phyloP scores from a whole-genome alignment of 164 flowering plant species.

The Annona cherimola region DNA sequence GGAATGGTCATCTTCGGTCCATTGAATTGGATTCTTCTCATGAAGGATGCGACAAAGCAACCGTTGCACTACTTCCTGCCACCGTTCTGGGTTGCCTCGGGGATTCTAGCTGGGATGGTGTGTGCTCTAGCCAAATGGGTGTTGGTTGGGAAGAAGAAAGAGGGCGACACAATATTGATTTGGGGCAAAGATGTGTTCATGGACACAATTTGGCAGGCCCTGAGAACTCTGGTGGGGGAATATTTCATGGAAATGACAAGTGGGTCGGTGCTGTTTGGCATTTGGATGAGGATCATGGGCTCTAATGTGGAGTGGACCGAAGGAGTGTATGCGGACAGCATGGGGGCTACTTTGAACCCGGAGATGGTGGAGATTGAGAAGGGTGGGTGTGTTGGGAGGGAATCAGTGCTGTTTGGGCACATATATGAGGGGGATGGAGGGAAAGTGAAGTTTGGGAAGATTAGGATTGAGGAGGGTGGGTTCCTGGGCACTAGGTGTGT shows the following conservation, averaged over 20 bases:
- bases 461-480: constrained; percentile 55
- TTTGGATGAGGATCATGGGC: constrained; percentile 73
- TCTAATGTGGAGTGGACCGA: constrained; percentile 37
- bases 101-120: constrained; percentile 34
- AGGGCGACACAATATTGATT: constrained; percentile 38
- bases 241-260: constrained; percentile 68
- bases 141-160: constrained; percentile 56
- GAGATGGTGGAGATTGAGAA: constrained; percentile 71
- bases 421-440: constrained; percentile 76
- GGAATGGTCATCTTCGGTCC: constrained; percentile 44
- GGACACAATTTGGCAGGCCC: constrained; percentile 79
- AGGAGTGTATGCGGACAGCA: constrained; percentile 57
- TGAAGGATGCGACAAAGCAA: constrained; percentile 25
- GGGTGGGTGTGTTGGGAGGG: constrained; percentile 64
- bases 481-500: constrained; percentile 70
- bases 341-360: constrained; percentile 66
- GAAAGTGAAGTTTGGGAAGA: constrained; percentile 62
- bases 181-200: constrained; percentile 53
- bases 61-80: constrained; percentile 50
- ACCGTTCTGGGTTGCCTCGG: constrained; percentile 50
- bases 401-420: constrained; percentile 70
- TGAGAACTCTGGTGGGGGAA: constrained; percentile 55
- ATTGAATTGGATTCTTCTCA: constrained; percentile 29
- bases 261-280: constrained; percentile 45
- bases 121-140: constrained; percentile 56